These are phyloP conservation scores for Orbilia ellipsospora DNA, from an alignment of 2,329 filamentous ascomycete species.

Conservation along the genomic window DNA sequence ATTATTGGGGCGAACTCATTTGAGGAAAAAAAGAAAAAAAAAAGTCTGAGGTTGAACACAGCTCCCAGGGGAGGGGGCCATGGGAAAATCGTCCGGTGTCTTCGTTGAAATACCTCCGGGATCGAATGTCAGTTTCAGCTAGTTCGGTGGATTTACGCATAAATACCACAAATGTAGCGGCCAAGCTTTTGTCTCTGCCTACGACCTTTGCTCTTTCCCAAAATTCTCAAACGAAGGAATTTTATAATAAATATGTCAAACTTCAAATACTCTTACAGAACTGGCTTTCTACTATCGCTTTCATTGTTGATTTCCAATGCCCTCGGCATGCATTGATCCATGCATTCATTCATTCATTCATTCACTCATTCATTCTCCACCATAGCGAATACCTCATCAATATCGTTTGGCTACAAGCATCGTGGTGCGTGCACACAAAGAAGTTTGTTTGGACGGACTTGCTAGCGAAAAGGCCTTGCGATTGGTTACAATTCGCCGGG, in stretches of 20 bases:
- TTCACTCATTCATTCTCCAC: no score
- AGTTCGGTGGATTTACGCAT: constrained; percentile 19
- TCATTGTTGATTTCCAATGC: background rate
- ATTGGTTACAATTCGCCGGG: constrained; percentile 31
- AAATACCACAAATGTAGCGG: constrained; percentile 18
- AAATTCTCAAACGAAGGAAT: constrained; percentile 4
- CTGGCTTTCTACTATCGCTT: no score
- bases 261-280: no score
- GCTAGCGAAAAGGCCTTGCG: background rate
- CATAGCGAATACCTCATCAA: no score
- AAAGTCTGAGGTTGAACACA: constrained; percentile 40
- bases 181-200: background rate
- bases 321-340: no score
- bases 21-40: background rate
- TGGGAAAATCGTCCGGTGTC: constrained; percentile 29
- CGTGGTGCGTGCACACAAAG: no score
- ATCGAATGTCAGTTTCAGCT: constrained; percentile 42
- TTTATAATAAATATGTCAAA: background rate
- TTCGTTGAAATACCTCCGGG: constrained; percentile 30
- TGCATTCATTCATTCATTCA: background rate
- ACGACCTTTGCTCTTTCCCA: background rate
- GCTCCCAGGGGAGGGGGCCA: constrained; percentile 13
- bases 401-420: no score
- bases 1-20: no score
- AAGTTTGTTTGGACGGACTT: no score